A percentile compares a stretch with the other conserved stretches of the same genome.
These are phyloP conservation scores for Coemansia sp. DNA, from an alignment of 192 early-diverging fungal genomes.

Conservation along the genomic window DNA sequence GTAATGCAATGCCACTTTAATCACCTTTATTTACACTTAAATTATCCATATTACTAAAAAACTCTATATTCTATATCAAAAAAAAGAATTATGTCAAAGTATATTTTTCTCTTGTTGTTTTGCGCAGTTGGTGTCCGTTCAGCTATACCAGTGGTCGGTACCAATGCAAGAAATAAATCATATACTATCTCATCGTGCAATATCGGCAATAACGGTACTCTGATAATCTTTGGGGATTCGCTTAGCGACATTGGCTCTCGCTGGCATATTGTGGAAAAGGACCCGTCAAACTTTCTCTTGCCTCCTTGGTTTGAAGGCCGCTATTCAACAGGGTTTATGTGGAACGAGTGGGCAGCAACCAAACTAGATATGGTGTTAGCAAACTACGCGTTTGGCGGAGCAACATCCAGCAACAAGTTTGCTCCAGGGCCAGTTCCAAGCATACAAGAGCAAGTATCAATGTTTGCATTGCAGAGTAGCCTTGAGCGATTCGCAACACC, in stretches of 20 bases:
- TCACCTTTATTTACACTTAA: too few relatives aligned
- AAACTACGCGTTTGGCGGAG: conserved; percentile 16
- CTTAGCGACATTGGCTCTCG: conserved; percentile 17
- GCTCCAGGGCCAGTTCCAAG: conserved; percentile 10
- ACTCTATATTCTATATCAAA: too few relatives aligned
- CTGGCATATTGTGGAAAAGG: conserved; percentile 4
- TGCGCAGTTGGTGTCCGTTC: too few relatives aligned
- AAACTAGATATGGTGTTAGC: conserved; percentile 12
- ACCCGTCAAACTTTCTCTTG: not conserved
- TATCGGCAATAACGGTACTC: not conserved
- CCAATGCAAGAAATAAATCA: not conserved
- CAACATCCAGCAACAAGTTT: conserved; percentile 12
- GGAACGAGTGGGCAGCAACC: conserved; percentile 16
- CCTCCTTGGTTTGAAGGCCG: conserved; percentile 15
- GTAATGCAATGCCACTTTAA: too few relatives aligned
- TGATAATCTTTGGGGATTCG: conserved; percentile 11
- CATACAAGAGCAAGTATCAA: conserved; percentile 3
- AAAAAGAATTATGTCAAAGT: too few relatives aligned
- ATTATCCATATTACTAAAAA: too few relatives aligned
- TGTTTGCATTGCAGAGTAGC: not conserved
- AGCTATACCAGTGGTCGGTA: too few relatives aligned
- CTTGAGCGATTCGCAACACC: not conserved
- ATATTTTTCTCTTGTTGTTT: too few relatives aligned
- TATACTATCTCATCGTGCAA: not conserved
- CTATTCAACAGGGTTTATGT: conserved; percentile 13